A percentile compares a stretch with the other conserved stretches of the same genome.
Evolutionary conservation across 2,329 filamentous ascomycete genomes (phyloP).

Genomic region (Alternaria tenuissima): DNA sequence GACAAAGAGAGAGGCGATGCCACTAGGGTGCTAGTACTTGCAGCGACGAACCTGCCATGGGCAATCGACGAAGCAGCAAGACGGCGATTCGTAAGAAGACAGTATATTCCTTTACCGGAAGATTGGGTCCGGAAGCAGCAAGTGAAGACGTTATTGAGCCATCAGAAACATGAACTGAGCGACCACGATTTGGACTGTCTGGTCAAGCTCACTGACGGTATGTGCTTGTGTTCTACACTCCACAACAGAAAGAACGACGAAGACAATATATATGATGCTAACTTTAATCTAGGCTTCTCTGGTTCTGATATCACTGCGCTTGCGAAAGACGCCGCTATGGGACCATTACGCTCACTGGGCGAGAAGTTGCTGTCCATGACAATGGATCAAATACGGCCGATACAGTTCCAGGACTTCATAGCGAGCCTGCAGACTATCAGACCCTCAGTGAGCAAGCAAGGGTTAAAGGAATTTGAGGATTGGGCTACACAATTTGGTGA

Average conservation of each 20-base stretch:
- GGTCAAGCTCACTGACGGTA: slow-evolving; percentile 85
- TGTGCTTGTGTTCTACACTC: slow-evolving; percentile 34
- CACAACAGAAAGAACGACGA: neutral
- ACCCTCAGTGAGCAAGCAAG: slow-evolving; percentile 86
- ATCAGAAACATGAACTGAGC: slow-evolving; percentile 84
- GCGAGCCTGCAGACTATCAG: slow-evolving; percentile 84
- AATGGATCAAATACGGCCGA: slow-evolving; percentile 92
- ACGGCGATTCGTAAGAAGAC: slow-evolving; percentile 86
- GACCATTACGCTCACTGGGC: slow-evolving; percentile 86
- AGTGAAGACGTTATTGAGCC: slow-evolving; percentile 77
- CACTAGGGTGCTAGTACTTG: slow-evolving; percentile 88
- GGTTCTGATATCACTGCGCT: slow-evolving; percentile 96
- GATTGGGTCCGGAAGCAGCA: slow-evolving; percentile 81
- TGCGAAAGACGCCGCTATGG: slow-evolving; percentile 98
- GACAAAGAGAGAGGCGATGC: slow-evolving; percentile 80
- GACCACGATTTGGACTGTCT: slow-evolving; percentile 76
- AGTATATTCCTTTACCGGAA: slow-evolving; percentile 96
- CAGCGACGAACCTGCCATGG: slow-evolving; percentile 96
- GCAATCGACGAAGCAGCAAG: slow-evolving; percentile 96
- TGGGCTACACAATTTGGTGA: slow-evolving; percentile 96
- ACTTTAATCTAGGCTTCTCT: slow-evolving; percentile 77
- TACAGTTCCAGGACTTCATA: slow-evolving; percentile 82
- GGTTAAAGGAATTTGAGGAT: slow-evolving; percentile 88
- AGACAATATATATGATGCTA: neutral
- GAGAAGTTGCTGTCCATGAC: slow-evolving; percentile 89